Conservation (phyloP, 257 asterid genomes). For the Nicotiana otophora region DNA sequence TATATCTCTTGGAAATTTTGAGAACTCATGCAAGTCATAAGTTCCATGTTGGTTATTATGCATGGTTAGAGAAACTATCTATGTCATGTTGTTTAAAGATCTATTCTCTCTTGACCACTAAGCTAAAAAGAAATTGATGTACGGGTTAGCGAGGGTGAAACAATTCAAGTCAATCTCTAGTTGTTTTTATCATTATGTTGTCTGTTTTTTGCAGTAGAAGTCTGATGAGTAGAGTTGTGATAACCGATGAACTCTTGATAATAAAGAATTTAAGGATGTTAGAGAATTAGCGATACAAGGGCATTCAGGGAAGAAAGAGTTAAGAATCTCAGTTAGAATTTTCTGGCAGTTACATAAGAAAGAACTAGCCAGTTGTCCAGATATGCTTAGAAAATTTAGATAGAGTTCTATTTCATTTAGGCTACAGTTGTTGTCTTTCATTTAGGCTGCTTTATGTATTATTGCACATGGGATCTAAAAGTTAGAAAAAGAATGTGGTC, state of each 20-base stretch:
- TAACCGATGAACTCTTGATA: neutral
- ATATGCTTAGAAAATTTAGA: neutral
- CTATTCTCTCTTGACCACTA: neutral
- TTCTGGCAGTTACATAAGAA: neutral
- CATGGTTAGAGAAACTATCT: neutral
- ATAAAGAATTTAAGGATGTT: neutral
- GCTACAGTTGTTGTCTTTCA: neutral
- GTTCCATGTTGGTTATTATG: neutral
- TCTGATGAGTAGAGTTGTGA: neutral
- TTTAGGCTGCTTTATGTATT: neutral
- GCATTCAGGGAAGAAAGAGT: neutral
- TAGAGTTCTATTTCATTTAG: neutral
- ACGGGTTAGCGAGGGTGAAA: neutral
- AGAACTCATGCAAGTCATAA: slow-evolving; percentile 1
- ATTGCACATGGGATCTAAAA: neutral
- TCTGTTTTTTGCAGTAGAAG: neutral
- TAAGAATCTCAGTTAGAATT: neutral
- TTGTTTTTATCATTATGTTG: neutral
- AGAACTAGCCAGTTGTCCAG: neutral
- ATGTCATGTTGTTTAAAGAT: neutral
- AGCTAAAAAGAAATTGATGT: neutral
- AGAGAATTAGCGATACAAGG: neutral
- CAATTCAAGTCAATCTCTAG: neutral
- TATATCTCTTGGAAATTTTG: neutral
- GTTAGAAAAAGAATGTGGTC: neutral